Percentiles rank a stretch among this genome's conserved stretches.
Evolutionary conservation across 192 early-diverging fungal species (phyloP).

Genomic region (Funneliformis geosporum): DNA sequence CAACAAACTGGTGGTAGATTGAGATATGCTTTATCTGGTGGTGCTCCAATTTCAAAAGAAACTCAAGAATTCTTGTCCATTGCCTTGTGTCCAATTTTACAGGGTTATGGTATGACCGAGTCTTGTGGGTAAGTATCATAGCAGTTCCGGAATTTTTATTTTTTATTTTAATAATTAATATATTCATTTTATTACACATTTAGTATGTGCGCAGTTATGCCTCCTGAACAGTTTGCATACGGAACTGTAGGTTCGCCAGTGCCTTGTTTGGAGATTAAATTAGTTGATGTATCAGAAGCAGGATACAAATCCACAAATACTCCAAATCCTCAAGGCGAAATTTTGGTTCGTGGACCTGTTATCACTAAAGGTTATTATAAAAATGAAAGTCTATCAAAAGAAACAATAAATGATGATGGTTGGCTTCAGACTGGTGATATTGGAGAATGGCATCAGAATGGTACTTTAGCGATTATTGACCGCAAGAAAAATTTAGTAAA

Average conservation of each 20-base stretch:
- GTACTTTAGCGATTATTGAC: constrained; percentile 84
- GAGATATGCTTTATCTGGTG: constrained; percentile 79
- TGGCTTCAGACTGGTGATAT: constrained; percentile 93
- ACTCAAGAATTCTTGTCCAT: constrained; percentile 85
- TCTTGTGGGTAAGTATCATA: constrained; percentile 50
- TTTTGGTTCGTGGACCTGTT: constrained; percentile 81
- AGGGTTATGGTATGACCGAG: constrained; percentile 90
- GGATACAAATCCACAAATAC: constrained; percentile 60
- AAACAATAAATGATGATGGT: constrained; percentile 71
- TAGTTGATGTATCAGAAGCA: constrained; percentile 71
- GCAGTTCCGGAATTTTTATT: background rate
- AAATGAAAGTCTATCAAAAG: constrained; percentile 63
- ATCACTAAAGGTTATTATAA: constrained; percentile 83
- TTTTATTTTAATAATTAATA: background rate
- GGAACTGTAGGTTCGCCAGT: constrained; percentile 76
- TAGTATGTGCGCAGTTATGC: constrained; percentile 67
- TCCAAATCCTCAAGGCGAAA: constrained; percentile 75
- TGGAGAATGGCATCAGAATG: constrained; percentile 78
- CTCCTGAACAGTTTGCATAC: constrained; percentile 59
- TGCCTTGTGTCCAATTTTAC: constrained; percentile 76
- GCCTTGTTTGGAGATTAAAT: constrained; percentile 74
- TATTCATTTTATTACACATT: constrained; percentile 5
- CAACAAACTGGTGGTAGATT: constrained; percentile 85
- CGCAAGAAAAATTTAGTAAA: constrained; percentile 95
- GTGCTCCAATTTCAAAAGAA: constrained; percentile 83